Percentiles rank a stretch among this genome's conserved stretches.
phyloP scores from a whole-genome alignment of 1,139 yeast genomes.

The Blastobotrys petasosporus region DNA sequence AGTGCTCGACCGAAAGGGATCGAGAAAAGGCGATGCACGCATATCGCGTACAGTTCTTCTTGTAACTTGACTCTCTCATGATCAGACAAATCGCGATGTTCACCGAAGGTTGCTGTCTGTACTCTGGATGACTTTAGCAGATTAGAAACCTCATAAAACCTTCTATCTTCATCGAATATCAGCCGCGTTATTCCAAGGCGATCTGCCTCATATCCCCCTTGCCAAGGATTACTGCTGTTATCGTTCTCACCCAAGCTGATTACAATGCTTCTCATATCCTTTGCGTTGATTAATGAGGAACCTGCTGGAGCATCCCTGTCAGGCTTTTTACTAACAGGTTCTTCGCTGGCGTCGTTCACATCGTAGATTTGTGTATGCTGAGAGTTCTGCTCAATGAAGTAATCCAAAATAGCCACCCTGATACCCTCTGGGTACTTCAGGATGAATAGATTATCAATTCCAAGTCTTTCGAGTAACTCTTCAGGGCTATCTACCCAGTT shows the following conservation, averaged over 20 bases:
- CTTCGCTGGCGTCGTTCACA: no score
- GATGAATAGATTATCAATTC: constrained; percentile 29
- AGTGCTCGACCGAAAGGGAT: constrained; percentile 78
- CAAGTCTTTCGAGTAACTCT: no score
- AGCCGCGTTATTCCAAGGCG: constrained; percentile 59
- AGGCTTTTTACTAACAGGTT: no score
- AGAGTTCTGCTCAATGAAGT: neutral
- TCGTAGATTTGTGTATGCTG: neutral
- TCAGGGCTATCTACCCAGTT: no score
- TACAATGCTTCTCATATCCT: constrained; percentile 47
- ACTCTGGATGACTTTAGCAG: constrained; percentile 64
- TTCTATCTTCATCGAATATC: constrained; percentile 69
- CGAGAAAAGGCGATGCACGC: constrained; percentile 68
- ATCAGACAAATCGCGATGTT: constrained; percentile 43
- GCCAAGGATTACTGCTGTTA: constrained; percentile 49
- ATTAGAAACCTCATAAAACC: constrained; percentile 72
- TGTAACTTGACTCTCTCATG: constrained; percentile 54
- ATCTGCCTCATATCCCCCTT: constrained; percentile 62
- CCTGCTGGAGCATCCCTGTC: no score
- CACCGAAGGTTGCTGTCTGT: constrained; percentile 42
- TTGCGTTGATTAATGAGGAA: constrained; percentile 18
- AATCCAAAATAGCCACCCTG: constrained; percentile 40
- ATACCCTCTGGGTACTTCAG: constrained; percentile 75
- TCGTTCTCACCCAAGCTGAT: constrained; percentile 47
- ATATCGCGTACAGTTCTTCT: constrained; percentile 56